Conservation (phyloP, 768 basidiomycete genomes). For the Trametes maxima region DNA sequence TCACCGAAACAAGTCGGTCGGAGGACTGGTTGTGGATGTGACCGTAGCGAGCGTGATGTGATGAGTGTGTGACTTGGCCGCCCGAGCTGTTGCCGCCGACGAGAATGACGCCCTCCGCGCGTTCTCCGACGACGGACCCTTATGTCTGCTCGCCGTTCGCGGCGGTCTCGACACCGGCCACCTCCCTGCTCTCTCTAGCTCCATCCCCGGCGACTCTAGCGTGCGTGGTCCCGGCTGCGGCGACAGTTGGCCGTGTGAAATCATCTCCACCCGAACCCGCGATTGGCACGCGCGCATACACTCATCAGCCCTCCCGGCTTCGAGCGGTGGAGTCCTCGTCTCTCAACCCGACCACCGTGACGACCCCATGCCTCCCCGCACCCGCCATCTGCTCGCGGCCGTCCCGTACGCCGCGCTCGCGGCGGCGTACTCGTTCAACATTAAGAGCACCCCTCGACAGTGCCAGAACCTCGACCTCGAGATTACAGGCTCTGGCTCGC, state of each 20-base stretch:
- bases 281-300: conserved; percentile 1
- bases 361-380: conserved; percentile 2
- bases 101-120: background rate
- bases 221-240: background rate
- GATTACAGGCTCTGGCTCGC: conserved; percentile 61
- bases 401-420: conserved; percentile 34
- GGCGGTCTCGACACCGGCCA: background rate
- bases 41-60: too few species aligned
- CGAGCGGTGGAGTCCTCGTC: conserved; percentile 7
- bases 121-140: conserved; percentile 10
- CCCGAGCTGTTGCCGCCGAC: too few species aligned
- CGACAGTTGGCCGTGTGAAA: conserved; percentile 7
- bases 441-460: conserved; percentile 56
- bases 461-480: conserved; percentile 63
- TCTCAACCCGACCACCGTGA: conserved; percentile 8
- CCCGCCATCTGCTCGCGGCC: conserved; percentile 9
- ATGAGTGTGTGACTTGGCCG: too few species aligned
- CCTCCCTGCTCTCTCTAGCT: too few species aligned
- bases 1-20: too few species aligned
- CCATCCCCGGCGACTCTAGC: background rate
- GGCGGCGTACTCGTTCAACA: conserved; percentile 45
- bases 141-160: conserved; percentile 5
- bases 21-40: too few species aligned
- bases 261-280: conserved; percentile 14
- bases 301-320: conserved; percentile 4